Base-by-base conservation (phyloP, 805 yeast genomes). In the Saturnispora diversa region DNA sequence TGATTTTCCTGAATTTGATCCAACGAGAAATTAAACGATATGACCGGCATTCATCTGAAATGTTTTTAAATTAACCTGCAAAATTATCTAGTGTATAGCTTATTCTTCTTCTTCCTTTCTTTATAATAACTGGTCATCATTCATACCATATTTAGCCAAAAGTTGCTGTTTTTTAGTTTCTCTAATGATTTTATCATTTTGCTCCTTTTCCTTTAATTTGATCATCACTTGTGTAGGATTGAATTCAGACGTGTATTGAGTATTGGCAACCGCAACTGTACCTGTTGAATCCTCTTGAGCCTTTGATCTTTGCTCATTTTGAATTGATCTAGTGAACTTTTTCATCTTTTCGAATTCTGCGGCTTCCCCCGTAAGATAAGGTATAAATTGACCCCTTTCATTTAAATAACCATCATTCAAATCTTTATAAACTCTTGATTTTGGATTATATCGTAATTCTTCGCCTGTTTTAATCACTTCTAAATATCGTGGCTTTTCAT, bases 401-500 rank as follows among this genome's bases (percentile, higher is more conserved):
- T 60, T 58, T 22, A 56, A 38, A 40, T 55, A 60, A 16, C 65
- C 65, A 28, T 54, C 53, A 28, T 53, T 55, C 3, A 52, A 44
- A 40, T 59, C 63, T 38, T 57, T 54, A 37, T 56, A 54, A 3
- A 59, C 60, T 41, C 79, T 60, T 3, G 80, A 68, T 50, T 68
- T 74, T 2, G 81, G 79, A 50, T 77, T 76, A 50, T 72, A 72
- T 17, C 68, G 65, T 6, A 71, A 57, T 31, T 66, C 70, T 21
- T 60, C 58, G 6, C 62, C 66, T 1, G 68, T 54, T 45, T 68
- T 63, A 9, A 74, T 60, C 32, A 78, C 69, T 53, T 74, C 63
- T 50, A 75, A 52, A 65, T 85, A 75, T 46, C 75, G 59, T n/a
- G 95, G 94, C 29, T 75, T 75, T 53, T 86, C 95, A 45, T 78